Evolutionary conservation across 73 alveolate genomes (phyloP).

Genomic region (Paramecium octaurelia): DNA sequence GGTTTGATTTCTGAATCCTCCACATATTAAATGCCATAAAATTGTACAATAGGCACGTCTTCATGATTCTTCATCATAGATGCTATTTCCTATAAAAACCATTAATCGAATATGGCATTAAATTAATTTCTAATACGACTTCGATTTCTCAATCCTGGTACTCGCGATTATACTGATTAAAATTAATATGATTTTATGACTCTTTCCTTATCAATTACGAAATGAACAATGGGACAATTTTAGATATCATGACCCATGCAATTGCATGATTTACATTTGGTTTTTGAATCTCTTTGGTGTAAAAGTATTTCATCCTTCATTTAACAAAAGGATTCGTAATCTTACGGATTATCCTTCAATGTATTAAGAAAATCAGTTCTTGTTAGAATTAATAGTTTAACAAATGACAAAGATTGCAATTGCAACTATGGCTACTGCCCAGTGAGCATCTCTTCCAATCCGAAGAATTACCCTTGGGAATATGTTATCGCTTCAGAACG

Average conservation of each 20-base stretch:
- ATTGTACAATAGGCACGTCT: neutral
- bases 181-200: neutral
- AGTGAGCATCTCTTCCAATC: slow-evolving; percentile 4
- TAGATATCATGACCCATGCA: slow-evolving; percentile 24
- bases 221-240: slow-evolving; percentile 26
- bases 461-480: neutral
- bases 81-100: neutral
- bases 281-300: neutral
- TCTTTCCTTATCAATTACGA: slow-evolving; percentile 11
- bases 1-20: neutral
- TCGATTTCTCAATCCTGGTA: neutral
- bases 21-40: neutral
- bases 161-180: neutral
- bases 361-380: neutral
- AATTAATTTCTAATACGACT: neutral
- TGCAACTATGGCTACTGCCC: neutral
- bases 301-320: neutral
- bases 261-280: slow-evolving; percentile 17
- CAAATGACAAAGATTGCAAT: neutral
- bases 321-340: neutral
- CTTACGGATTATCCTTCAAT: neutral
- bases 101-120: neutral
- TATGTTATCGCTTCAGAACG: neutral
- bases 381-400: neutral
- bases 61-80: neutral